phyloP scores from a whole-genome alignment of 2,329 filamentous ascomycete species.

The Trichoderma aggressivum region DNA sequence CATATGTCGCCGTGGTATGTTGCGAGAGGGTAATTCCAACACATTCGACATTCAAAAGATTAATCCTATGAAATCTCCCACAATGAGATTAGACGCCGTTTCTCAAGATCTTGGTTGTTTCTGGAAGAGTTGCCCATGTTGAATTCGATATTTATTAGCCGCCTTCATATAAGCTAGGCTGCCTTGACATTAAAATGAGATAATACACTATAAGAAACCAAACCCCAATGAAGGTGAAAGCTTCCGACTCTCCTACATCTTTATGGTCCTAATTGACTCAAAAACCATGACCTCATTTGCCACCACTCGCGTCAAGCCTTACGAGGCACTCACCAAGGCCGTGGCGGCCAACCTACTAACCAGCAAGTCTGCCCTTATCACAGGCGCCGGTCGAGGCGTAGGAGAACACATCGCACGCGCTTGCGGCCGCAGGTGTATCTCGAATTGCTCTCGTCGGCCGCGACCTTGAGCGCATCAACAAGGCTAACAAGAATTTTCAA shows the following conservation, averaged over 20 bases:
- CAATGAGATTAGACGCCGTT: background rate
- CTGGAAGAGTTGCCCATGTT: background rate
- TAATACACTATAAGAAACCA: background rate
- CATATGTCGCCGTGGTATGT: background rate
- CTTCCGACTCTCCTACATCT: background rate
- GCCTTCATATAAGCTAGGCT: background rate
- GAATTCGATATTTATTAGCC: background rate
- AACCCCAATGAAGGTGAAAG: background rate
- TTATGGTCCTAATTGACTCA: background rate
- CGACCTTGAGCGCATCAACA: background rate
- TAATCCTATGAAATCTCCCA: background rate
- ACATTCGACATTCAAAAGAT: background rate
- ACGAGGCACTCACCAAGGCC: background rate
- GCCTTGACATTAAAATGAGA: background rate
- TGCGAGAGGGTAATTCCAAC: background rate
- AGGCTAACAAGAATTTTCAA: background rate
- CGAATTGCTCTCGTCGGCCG: background rate
- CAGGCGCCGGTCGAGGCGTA: background rate
- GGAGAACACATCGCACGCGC: background rate
- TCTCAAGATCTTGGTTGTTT: background rate
- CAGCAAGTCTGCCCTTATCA: background rate
- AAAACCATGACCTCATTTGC: background rate
- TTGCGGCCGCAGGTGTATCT: background rate
- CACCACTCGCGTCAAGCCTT: background rate
- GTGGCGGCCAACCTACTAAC: background rate